Conservation (phyloP, 2,329 filamentous ascomycete species). For the Laburnicola sp. region DNA sequence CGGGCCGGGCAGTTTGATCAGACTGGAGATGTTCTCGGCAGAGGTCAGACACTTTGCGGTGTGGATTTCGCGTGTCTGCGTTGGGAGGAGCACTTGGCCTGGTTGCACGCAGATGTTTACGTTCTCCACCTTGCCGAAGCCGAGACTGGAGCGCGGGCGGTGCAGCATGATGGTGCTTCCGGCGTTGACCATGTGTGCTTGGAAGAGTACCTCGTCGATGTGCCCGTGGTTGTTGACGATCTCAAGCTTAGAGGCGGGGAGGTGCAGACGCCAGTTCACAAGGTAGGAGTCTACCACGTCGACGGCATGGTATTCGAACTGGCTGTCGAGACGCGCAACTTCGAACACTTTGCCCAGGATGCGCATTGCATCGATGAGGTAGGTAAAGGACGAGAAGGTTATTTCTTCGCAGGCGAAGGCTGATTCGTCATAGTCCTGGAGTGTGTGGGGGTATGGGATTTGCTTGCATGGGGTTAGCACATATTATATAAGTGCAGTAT, state of each 20-base stretch:
- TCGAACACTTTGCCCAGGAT: constrained; percentile 77
- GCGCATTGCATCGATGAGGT: constrained; percentile 78
- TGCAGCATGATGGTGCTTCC: constrained; percentile 51
- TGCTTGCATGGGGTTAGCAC: constrained; percentile 25
- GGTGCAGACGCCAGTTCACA: constrained; percentile 76
- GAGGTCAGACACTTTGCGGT: constrained; percentile 80
- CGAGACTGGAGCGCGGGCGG: constrained; percentile 44
- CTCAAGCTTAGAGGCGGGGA: constrained; percentile 72
- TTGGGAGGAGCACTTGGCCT: constrained; percentile 53
- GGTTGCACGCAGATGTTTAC: constrained; percentile 68
- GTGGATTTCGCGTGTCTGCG: constrained; percentile 61
- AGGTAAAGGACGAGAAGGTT: constrained; percentile 81
- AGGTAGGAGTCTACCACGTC: constrained; percentile 63
- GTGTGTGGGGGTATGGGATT: constrained; percentile 50
- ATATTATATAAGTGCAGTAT: neutral
- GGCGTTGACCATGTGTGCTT: constrained; percentile 75
- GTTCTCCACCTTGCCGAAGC: constrained; percentile 42
- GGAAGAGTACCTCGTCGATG: constrained; percentile 88
- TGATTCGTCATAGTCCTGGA: constrained; percentile 79
- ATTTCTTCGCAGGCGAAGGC: constrained; percentile 68
- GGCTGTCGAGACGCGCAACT: constrained; percentile 41
- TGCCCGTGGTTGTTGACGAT: constrained; percentile 66
- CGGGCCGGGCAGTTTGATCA: constrained; percentile 73
- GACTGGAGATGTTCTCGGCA: constrained; percentile 73
- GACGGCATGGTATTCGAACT: constrained; percentile 51